Evolutionary conservation across 2,329 filamentous ascomycete species (phyloP).

Genomic region (Paracamarosporium sp.): DNA sequence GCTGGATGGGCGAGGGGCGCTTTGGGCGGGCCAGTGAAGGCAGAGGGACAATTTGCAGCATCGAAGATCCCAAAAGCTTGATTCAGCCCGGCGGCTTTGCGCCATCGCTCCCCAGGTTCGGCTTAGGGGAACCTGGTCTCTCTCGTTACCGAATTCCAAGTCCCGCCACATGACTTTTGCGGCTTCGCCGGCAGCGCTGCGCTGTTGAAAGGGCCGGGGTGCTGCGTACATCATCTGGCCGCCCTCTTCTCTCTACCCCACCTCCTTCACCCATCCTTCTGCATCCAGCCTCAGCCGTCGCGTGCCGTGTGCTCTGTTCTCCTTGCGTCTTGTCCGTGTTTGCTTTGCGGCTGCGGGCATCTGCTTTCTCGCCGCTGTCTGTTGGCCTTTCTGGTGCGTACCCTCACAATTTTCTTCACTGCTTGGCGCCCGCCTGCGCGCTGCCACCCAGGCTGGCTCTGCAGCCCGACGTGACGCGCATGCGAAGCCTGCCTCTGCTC

Average conservation of each 20-base stretch:
- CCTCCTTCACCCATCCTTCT: conserved; percentile 8
- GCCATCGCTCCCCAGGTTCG: conserved; percentile 22
- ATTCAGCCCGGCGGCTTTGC: conserved; percentile 30
- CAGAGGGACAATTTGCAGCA: conserved; percentile 21
- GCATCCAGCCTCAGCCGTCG: conserved; percentile 4
- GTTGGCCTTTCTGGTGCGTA: conserved; percentile 7
- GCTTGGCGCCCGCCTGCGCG: conserved; percentile 11
- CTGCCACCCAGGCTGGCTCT: neutral
- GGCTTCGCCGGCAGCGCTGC: conserved; percentile 31
- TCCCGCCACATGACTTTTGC: conserved; percentile 29
- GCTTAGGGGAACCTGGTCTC: conserved; percentile 1
- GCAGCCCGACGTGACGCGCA: conserved; percentile 1
- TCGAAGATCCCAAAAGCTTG: conserved; percentile 45
- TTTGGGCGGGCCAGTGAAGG: conserved; percentile 33
- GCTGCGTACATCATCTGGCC: conserved; percentile 10
- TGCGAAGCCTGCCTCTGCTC: neutral
- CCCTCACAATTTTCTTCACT: conserved; percentile 13
- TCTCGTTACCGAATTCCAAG: conserved; percentile 24
- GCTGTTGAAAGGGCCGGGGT: conserved; percentile 29
- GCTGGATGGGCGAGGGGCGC: conserved; percentile 30
- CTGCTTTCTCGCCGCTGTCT: conserved; percentile 1
- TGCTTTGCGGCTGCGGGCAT: conserved; percentile 2
- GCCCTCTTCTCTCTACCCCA: conserved; percentile 6
- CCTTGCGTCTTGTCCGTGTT: conserved; percentile 12
- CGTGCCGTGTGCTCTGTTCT: conserved; percentile 7